Conservation (phyloP, 345 rosid genomes). For the Raphanus sativus region DNA sequence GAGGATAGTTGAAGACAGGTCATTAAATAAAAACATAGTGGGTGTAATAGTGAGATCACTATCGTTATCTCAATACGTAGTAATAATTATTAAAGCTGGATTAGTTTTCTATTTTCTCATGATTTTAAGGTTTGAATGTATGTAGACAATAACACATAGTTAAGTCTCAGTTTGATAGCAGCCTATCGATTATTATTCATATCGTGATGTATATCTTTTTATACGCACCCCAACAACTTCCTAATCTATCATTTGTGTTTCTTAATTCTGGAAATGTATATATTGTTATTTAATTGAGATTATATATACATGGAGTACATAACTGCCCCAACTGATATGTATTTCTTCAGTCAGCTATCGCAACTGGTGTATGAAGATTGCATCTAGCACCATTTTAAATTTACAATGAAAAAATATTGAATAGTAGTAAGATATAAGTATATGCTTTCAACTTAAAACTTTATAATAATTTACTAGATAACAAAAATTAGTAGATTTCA, state of each 20-base stretch:
- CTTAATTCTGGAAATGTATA: constrained; percentile 7
- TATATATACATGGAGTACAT: neutral
- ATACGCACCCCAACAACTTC: constrained; percentile 29
- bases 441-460: neutral
- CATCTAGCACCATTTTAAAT: neutral
- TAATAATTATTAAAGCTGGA: constrained; percentile 15
- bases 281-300: neutral
- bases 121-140: constrained; percentile 37
- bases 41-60: constrained; percentile 49
- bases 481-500: neutral
- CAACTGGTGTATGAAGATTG: neutral
- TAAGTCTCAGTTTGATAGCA: constrained; percentile 8
- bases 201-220: constrained; percentile 4
- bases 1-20: constrained; percentile 37
- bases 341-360: neutral
- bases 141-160: constrained; percentile 23
- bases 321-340: neutral
- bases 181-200: constrained; percentile 5
- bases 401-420: neutral
- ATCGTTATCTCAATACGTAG: constrained; percentile 34
- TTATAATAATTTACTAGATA: neutral
- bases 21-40: constrained; percentile 36
- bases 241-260: constrained; percentile 31
- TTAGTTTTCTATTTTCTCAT: constrained; percentile 40
- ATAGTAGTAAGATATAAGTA: neutral